phyloP scores from a whole-genome alignment of 768 basidiomycete genomes.

The Termitomyces sp. region DNA sequence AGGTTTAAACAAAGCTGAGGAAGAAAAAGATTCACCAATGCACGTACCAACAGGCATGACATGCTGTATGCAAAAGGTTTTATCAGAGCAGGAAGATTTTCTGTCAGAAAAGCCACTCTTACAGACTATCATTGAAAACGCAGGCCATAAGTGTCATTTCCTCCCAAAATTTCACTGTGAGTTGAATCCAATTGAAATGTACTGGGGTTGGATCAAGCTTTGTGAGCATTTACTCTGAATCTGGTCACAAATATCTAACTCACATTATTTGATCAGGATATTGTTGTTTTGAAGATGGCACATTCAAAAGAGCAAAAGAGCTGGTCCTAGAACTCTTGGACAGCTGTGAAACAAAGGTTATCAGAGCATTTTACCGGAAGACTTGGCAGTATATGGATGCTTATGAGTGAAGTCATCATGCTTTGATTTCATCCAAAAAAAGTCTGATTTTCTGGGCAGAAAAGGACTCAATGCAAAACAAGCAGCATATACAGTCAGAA shows the following conservation, averaged over 20 bases:
- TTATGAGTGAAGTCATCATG: neutral
- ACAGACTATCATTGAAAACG: neutral
- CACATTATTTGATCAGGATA: neutral
- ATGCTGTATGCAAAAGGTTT: neutral
- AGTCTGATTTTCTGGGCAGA: neutral
- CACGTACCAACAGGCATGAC: too few species aligned
- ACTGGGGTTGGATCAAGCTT: neutral
- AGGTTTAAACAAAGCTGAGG: too few species aligned
- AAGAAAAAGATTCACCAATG: too few species aligned
- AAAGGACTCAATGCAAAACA: neutral
- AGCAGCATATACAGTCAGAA: too few species aligned
- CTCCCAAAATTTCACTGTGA: neutral
- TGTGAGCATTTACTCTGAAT: neutral
- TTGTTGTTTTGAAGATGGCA: neutral
- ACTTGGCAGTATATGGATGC: constrained; percentile 16
- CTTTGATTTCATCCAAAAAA: neutral
- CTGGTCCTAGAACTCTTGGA: neutral
- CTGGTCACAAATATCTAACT: neutral
- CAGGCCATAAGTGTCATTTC: too few species aligned
- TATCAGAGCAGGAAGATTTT: neutral
- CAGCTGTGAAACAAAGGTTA: constrained; percentile 7
- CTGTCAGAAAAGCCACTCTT: too few species aligned
- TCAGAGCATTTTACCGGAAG: constrained; percentile 9
- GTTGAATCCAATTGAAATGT: too few species aligned
- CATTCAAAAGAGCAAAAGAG: neutral